Base-by-base conservation (phyloP, 495 filamentous ascomycete species). In the Aspergillus homomorphus region DNA sequence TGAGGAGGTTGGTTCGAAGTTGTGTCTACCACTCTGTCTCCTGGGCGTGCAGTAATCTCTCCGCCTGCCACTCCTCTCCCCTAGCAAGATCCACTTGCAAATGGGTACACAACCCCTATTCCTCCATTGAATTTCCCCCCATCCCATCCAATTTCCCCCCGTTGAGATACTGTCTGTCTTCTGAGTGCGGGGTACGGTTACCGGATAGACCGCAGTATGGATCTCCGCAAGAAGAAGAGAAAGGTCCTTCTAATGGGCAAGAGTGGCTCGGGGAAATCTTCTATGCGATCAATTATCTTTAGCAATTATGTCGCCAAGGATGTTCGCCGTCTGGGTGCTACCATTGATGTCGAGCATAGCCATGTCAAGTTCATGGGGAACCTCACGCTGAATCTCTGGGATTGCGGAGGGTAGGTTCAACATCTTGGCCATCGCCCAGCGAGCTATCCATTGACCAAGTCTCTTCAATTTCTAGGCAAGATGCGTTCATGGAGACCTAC, bases 281-380 rank as follows among this genome's bases (percentile, higher is more conserved):
- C 91, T 50, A 98, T 98, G 94, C 84, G 95, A 53, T 92, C 88
- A 56, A 98, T 98, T 65, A 95, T 98, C 64, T 98, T 98, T 75
- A 92, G 88, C 77, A 98, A 98, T 73, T 97, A 96, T 64, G 89
- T 97, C 51, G 94, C 95, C 41, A 93, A 93, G 66, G 95, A 98
- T 78, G 96, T 96, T 5, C 87, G 94, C 23, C 80, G 94, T 26
- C 75, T 98, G 60, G 94, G 93, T 49, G 94, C 94, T n/a, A 98
- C 94, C 4, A 97, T 98, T 69, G 94, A 98, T 72, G 92, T 98
- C 51, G 94, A 98, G 77, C 89, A 97, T 62, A 96, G 91, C 46
- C 91, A 96, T 74, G 91, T 98, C 75, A 93, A 95, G 73, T 98
- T 98, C 75, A 87, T 98, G 71, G 94, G 94, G 24, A 98, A 97